phyloP scores from a whole-genome alignment of 768 basidiomycete genomes.

The Heimioporus sp. region DNA sequence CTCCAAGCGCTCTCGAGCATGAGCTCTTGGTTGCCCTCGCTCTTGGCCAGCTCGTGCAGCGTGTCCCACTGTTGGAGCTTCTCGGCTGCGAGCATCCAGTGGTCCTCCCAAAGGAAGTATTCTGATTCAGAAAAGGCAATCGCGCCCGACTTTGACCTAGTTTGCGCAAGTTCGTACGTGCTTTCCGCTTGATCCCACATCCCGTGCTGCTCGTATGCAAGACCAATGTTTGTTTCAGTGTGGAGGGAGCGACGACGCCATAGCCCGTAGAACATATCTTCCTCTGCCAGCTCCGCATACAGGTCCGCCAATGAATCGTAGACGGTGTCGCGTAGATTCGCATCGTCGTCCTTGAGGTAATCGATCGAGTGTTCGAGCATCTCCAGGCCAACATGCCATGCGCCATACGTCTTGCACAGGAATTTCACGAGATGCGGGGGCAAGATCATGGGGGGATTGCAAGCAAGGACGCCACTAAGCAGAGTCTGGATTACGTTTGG shows the following conservation, averaged over 20 bases:
- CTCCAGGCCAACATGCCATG: constrained; percentile 92
- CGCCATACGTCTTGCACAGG: constrained; percentile 91
- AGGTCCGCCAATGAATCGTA: constrained; percentile 91
- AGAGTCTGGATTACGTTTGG: constrained; percentile 94
- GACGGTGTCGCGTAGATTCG: constrained; percentile 74
- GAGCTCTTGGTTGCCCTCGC: constrained; percentile 88
- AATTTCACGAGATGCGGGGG: constrained; percentile 96
- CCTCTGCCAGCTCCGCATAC: constrained; percentile 94
- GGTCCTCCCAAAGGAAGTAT: constrained; percentile 98
- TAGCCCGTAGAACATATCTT: constrained; percentile 95
- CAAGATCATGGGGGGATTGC: constrained; percentile 81
- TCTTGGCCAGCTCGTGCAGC: constrained; percentile 84
- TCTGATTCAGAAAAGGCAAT: constrained; percentile 93
- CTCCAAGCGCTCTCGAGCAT: constrained; percentile 96
- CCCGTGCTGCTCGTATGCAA: constrained; percentile 93
- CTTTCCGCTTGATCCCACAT: constrained; percentile 93
- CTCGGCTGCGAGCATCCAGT: constrained; percentile 94
- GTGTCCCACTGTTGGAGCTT: constrained; percentile 99
- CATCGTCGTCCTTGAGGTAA: constrained; percentile 75
- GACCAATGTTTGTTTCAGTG: constrained; percentile 81
- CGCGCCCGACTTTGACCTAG: constrained; percentile 72
- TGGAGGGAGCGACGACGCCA: constrained; percentile 92
- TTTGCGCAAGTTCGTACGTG: constrained; percentile 89
- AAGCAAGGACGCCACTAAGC: constrained; percentile 80
- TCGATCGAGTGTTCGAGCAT: constrained; percentile 82